phyloP scores from a whole-genome alignment of 768 basidiomycete genomes.

The Fomitopsis pulvina region DNA sequence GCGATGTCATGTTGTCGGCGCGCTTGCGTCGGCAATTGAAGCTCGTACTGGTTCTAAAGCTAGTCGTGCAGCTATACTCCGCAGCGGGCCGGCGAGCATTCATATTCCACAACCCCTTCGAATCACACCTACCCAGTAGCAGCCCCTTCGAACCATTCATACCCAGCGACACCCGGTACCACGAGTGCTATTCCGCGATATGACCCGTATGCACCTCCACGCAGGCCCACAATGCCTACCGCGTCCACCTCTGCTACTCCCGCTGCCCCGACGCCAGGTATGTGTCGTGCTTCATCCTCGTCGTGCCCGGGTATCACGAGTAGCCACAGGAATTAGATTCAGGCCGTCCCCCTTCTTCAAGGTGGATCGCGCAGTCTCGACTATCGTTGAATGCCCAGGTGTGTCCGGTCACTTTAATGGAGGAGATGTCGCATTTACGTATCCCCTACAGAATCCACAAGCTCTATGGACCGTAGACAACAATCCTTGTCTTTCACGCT shows the following conservation, averaged over 20 bases:
- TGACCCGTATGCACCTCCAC: conserved; percentile 55
- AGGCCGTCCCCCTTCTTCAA: conserved; percentile 75
- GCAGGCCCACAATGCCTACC: conserved; percentile 27
- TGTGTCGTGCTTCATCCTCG: neutral
- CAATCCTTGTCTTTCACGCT: conserved; percentile 59
- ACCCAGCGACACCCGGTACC: neutral
- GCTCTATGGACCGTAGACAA: conserved; percentile 69
- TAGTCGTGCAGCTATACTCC: conserved; percentile 7
- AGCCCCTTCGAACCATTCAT: neutral
- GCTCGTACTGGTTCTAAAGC: neutral
- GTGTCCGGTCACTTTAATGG: conserved; percentile 12
- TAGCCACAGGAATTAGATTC: conserved; percentile 56
- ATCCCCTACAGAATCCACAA: conserved; percentile 55
- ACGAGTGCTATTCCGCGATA: conserved; percentile 14
- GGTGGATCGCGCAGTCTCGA: conserved; percentile 59
- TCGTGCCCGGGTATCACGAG: neutral
- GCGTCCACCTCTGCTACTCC: conserved; percentile 32
- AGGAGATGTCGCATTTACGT: neutral
- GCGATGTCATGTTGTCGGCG: neutral
- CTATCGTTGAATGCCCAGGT: conserved; percentile 77
- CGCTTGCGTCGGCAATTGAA: neutral
- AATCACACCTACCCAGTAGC: conserved; percentile 9
- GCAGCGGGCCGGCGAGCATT: conserved; percentile 7
- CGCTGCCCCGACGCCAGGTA: conserved; percentile 19
- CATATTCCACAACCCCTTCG: conserved; percentile 5